Conservation (phyloP, 768 basidiomycete genomes). For the Tylopilus intermedius region DNA sequence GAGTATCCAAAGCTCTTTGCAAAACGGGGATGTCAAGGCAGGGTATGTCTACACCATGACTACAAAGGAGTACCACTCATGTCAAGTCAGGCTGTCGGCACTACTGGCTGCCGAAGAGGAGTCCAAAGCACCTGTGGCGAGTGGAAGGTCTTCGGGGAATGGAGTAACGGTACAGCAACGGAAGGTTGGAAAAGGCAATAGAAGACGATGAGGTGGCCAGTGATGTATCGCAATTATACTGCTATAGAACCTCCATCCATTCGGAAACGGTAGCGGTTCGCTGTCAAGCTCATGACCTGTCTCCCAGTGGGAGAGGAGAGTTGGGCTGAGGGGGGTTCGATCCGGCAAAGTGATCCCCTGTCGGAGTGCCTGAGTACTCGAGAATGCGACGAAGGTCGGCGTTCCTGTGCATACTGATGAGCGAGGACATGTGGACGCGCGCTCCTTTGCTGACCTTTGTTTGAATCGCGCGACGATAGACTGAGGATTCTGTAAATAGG, state of each 20-base stretch:
- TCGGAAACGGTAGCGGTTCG: background rate
- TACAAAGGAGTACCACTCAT: constrained; percentile 2
- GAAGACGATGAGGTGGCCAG: constrained; percentile 24
- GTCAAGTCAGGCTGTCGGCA: constrained; percentile 37
- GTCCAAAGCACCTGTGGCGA: constrained; percentile 24
- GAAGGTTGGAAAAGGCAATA: constrained; percentile 35
- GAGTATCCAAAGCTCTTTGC: constrained; percentile 51
- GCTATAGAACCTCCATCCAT: constrained; percentile 4
- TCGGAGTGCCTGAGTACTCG: constrained; percentile 38
- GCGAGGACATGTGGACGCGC: background rate
- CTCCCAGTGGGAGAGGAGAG: constrained; percentile 5
- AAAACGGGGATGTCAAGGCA: constrained; percentile 54
- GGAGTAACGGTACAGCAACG: constrained; percentile 26
- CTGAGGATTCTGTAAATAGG: constrained; percentile 38
- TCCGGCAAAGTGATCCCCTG: constrained; percentile 2
- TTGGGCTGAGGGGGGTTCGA: constrained; percentile 12
- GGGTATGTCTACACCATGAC: constrained; percentile 38
- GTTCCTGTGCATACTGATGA: constrained; percentile 38
- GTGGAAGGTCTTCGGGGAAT: constrained; percentile 17
- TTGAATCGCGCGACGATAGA: constrained; percentile 59
- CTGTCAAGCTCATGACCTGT: background rate
- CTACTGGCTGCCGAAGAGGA: constrained; percentile 40
- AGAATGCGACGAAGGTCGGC: constrained; percentile 52
- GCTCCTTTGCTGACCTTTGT: constrained; percentile 44
- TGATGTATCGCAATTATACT: constrained; percentile 2